Conservation (phyloP, 2,329 filamentous ascomycete species). For the Neofusicoccum kwambonambiense region DNA sequence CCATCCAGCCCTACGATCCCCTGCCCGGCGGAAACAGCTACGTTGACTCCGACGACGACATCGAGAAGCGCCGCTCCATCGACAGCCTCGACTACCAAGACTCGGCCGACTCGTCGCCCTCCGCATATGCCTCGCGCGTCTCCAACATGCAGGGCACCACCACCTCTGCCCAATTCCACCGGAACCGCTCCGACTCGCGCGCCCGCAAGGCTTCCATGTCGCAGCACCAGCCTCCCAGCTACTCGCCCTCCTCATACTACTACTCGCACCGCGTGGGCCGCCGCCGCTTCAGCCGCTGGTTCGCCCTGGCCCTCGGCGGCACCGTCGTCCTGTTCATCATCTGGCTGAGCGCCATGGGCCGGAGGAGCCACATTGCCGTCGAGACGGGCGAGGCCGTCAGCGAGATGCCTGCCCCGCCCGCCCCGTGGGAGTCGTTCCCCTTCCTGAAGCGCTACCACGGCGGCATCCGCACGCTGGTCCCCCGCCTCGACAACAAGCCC, state of each 20-base stretch:
- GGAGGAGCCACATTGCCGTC: conserved; percentile 60
- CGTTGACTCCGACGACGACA: conserved; percentile 31
- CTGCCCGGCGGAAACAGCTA: conserved; percentile 23
- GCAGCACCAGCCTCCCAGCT: conserved; percentile 23
- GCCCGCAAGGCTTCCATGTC: conserved; percentile 25
- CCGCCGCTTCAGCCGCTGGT: conserved; percentile 68
- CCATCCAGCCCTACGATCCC: conserved; percentile 32
- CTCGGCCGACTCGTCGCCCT: conserved; percentile 43
- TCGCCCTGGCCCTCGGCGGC: conserved; percentile 69
- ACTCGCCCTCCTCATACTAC: background rate
- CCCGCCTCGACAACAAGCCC: conserved; percentile 65
- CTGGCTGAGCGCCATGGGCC: conserved; percentile 64
- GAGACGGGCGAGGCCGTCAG: conserved; percentile 57
- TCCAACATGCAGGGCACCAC: conserved; percentile 33
- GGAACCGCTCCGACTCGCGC: conserved; percentile 22
- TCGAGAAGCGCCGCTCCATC: conserved; percentile 42
- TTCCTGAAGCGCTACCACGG: conserved; percentile 90
- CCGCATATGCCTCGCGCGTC: conserved; percentile 56
- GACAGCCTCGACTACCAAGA: conserved; percentile 36
- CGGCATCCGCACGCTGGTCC: conserved; percentile 71
- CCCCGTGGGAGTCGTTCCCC: conserved; percentile 80
- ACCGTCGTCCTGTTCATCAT: conserved; percentile 75
- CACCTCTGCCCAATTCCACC: conserved; percentile 17
- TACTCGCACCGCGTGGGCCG: conserved; percentile 13
- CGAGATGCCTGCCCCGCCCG: conserved; percentile 59